A percentile compares a stretch with the other conserved stretches of the same genome.
Evolutionary conservation across 1,284 basidiomycete genomes (phyloP).

Genomic region (Irpex lacteus): DNA sequence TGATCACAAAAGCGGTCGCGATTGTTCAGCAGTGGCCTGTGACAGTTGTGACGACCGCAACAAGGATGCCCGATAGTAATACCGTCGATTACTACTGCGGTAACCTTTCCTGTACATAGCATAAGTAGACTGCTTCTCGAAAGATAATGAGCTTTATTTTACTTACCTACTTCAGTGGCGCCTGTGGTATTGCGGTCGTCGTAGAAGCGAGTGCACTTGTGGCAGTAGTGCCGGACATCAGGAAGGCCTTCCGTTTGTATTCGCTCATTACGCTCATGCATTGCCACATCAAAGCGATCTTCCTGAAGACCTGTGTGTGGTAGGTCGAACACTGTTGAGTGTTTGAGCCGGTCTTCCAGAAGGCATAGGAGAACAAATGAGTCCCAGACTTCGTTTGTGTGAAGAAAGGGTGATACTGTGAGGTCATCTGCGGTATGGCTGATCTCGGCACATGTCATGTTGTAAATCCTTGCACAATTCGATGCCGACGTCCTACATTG

Average conservation of each 20-base stretch:
- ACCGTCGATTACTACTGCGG: conserved; percentile 6
- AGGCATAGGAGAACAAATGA: conserved; percentile 26
- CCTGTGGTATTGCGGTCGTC: neutral
- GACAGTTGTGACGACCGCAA: conserved; percentile 5
- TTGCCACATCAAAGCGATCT: conserved; percentile 2
- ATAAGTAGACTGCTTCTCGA: neutral
- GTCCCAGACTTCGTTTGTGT: conserved; percentile 29
- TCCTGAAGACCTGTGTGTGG: conserved; percentile 1
- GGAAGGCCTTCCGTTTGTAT: neutral
- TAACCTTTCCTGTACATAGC: conserved; percentile 1
- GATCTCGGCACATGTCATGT: neutral
- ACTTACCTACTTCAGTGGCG: neutral
- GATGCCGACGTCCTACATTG: conserved; percentile 11
- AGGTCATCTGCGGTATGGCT: neutral
- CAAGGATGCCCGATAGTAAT: conserved; percentile 11
- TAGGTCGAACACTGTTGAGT: conserved; percentile 16
- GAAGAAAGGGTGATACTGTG: conserved; percentile 12
- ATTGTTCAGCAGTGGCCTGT: neutral
- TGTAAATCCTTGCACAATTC: conserved; percentile 13
- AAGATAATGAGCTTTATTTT: neutral
- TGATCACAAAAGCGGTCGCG: neutral
- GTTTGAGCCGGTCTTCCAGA: conserved; percentile 19
- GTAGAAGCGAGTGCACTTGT: neutral
- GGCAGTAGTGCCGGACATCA: conserved; percentile 1
- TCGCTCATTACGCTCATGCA: neutral